Conservation (phyloP, 371 early-diverging fungal genomes). For the Mortierella sp. region DNA sequence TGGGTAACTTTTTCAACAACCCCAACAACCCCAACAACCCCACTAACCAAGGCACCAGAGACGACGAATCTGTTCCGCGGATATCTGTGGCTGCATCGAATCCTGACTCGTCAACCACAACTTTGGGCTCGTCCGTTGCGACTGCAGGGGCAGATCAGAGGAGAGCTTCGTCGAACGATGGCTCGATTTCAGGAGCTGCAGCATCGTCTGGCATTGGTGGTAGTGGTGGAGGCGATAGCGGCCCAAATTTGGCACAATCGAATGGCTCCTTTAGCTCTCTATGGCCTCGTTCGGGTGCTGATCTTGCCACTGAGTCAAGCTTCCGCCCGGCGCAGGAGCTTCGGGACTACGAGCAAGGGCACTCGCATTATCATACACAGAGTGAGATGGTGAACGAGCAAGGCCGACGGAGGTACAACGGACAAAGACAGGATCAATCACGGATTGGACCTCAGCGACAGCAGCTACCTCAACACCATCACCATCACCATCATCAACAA, state of each 20-base stretch:
- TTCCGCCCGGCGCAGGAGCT: constrained; percentile 13
- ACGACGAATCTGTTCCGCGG: background rate
- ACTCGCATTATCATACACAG: constrained; percentile 36
- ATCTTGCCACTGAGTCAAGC: background rate
- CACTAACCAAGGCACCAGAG: no score
- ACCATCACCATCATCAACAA: constrained; percentile 7
- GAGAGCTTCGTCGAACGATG: background rate
- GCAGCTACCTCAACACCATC: constrained; percentile 8
- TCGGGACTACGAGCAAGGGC: constrained; percentile 43
- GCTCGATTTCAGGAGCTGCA: background rate
- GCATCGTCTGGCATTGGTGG: background rate
- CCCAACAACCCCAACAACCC: no score
- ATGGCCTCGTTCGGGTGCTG: background rate
- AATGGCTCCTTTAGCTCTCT: background rate
- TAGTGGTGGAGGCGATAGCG: background rate
- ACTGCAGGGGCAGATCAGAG: background rate
- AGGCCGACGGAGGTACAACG: background rate
- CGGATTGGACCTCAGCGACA: background rate
- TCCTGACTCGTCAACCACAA: background rate
- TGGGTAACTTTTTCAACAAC: no score
- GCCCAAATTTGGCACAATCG: background rate
- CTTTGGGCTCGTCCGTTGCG: background rate
- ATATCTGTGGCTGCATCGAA: background rate
- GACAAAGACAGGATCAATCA: background rate
- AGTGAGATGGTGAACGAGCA: constrained; percentile 3